Evolutionary conservation across 2,329 filamentous ascomycete species (phyloP).

Genomic region (Botrytis byssoidea): DNA sequence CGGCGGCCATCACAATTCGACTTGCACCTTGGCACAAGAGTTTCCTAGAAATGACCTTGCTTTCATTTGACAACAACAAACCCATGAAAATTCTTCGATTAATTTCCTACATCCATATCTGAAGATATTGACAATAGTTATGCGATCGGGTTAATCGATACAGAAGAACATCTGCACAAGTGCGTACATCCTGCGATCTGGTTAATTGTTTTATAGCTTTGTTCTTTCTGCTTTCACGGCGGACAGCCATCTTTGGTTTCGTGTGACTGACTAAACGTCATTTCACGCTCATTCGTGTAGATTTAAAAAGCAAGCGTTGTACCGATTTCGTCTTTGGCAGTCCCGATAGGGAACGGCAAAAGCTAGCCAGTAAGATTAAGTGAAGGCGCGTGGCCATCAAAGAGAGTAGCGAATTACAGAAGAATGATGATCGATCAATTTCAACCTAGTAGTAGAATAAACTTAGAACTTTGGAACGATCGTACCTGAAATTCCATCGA

Average conservation of each 20-base stretch:
- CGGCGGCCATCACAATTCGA: background rate
- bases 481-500: background rate
- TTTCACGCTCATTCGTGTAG: background rate
- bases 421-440: background rate
- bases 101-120: background rate
- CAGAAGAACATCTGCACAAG: too few relatives aligned
- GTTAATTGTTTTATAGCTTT: background rate
- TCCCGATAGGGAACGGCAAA: background rate
- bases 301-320: background rate
- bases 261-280: background rate
- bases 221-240: background rate
- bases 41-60: background rate
- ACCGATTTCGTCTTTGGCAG: background rate
- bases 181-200: background rate
- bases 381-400: background rate
- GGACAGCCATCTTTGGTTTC: background rate
- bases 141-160: background rate
- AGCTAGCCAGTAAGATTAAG: background rate
- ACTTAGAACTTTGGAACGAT: background rate
- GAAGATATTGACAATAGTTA: background rate
- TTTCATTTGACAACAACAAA: background rate
- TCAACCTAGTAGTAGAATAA: background rate
- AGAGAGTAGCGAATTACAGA: background rate
- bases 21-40: background rate
- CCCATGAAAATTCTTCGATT: background rate